phyloP scores from a whole-genome alignment of 768 basidiomycete species.

The Suillus variegatus region DNA sequence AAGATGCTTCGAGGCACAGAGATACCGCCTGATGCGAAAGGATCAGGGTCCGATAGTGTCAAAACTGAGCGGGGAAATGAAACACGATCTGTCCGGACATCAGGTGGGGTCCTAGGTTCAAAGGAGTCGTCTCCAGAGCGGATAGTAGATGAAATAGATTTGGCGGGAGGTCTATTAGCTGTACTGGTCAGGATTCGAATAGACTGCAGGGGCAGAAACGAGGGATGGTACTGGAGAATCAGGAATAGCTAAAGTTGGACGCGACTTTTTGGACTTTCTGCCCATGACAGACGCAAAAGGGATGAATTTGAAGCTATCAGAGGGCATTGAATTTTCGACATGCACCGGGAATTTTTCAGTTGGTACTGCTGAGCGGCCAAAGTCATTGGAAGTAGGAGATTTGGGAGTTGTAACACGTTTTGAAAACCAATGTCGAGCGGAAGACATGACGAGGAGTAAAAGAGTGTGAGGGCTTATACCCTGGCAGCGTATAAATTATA shows the following conservation, averaged over 20 bases:
- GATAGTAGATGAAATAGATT: slow-evolving; percentile 55
- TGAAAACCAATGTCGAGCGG: slow-evolving; percentile 32
- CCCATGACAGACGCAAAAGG: slow-evolving; percentile 63
- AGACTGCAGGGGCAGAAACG: slow-evolving; percentile 16
- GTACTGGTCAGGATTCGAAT: slow-evolving; percentile 25
- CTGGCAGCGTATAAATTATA: slow-evolving; percentile 4
- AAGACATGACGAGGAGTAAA: slow-evolving; percentile 19
- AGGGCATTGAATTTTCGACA: slow-evolving; percentile 21
- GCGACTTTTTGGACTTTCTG: slow-evolving; percentile 59
- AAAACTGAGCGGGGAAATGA: slow-evolving; percentile 50
- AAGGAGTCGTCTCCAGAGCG: slow-evolving; percentile 55
- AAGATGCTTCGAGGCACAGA: slow-evolving; percentile 37
- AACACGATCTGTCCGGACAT: slow-evolving; percentile 33
- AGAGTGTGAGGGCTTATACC: slow-evolving; percentile 4
- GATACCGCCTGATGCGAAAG: slow-evolving; percentile 56
- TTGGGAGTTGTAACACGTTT: slow-evolving; percentile 17
- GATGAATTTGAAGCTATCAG: slow-evolving; percentile 46
- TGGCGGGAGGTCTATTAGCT: slow-evolving; percentile 48
- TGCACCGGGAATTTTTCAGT: slow-evolving; percentile 28
- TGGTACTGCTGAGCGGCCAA: slow-evolving; percentile 26
- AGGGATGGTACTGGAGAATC: slow-evolving; percentile 39
- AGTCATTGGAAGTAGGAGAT: slow-evolving; percentile 26
- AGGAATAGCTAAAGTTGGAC: slow-evolving; percentile 51
- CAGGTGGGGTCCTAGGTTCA: slow-evolving; percentile 56
- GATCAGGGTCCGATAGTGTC: slow-evolving; percentile 64